Evolutionary conservation across 225 moss, liverwort and hornwort genomes (phyloP).

Genomic region (Physcomitrium patens): DNA sequence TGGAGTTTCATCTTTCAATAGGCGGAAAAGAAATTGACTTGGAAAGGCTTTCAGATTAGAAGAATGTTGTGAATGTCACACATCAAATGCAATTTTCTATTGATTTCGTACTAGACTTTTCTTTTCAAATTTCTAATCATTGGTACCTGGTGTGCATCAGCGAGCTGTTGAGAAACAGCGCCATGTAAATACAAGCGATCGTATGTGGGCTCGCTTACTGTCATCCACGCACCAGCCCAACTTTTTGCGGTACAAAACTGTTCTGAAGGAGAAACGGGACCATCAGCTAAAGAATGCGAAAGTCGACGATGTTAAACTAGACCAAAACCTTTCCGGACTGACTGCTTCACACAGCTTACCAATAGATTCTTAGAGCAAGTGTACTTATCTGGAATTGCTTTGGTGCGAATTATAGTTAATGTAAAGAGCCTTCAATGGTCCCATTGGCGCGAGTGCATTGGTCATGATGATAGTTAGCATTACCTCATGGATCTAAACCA

Average conservation of each 20-base stretch:
- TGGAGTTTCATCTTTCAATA: too few species aligned
- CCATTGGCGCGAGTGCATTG: too few species aligned
- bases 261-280: slow-evolving; percentile 19
- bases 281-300: not conserved
- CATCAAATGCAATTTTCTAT: too few species aligned
- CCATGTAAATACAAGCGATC: slow-evolving; percentile 58
- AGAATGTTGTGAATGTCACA: too few species aligned
- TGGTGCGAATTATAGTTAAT: too few species aligned
- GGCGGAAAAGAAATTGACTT: too few species aligned
- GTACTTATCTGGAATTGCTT: too few species aligned
- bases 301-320: not conserved
- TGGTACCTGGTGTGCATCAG: slow-evolving; percentile 29
- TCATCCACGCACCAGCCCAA: slow-evolving; percentile 73
- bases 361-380: not conserved
- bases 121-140: not conserved
- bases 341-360: slow-evolving; percentile 29
- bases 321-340: slow-evolving; percentile 19
- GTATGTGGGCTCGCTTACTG: slow-evolving; percentile 78
- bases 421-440: too few species aligned
- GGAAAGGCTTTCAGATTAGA: too few species aligned
- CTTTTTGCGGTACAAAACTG: slow-evolving; percentile 50
- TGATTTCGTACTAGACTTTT: too few species aligned
- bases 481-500: too few species aligned
- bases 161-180: slow-evolving; percentile 56
- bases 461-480: too few species aligned